Evolutionary conservation across 1,284 basidiomycete species (phyloP).

Genomic region (Naganishia liquefaciens): DNA sequence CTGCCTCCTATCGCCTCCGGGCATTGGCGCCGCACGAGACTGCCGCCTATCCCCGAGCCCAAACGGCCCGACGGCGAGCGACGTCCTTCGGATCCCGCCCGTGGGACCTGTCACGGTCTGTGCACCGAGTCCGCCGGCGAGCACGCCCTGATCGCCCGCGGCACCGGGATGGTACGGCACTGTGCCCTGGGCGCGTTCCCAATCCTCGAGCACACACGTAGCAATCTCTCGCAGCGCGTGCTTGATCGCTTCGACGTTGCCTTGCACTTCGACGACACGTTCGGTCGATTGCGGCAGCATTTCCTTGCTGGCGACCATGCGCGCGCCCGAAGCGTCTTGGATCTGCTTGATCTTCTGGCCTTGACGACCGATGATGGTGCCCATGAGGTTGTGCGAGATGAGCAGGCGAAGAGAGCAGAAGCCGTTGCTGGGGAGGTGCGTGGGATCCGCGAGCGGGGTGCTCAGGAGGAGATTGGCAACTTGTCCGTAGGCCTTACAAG

Average conservation of each 20-base stretch:
- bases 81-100: conserved; percentile 54
- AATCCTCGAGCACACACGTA: conserved; percentile 92
- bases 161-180: conserved; percentile 93
- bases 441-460: conserved; percentile 64
- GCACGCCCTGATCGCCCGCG: conserved; percentile 66
- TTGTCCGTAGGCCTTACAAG: conserved; percentile 87
- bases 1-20: conserved; percentile 28
- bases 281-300: conserved; percentile 99
- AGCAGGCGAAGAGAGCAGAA: conserved; percentile 91
- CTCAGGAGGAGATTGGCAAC: conserved; percentile 88
- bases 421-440: conserved; percentile 65
- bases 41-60: conserved; percentile 31
- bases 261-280: conserved; percentile 95
- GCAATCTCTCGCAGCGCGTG: conserved; percentile 92
- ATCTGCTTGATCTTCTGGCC: conserved; percentile 99
- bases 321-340: conserved; percentile 92
- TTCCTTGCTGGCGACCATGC: conserved; percentile 97
- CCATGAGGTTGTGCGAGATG: conserved; percentile 99
- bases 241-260: conserved; percentile 84
- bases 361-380: conserved; percentile 94
- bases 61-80: conserved; percentile 40
- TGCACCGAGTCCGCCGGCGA: conserved; percentile 56
- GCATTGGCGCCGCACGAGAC: conserved; percentile 30
- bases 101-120: conserved; percentile 54
- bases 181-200: conserved; percentile 89